These are phyloP conservation scores for Tuber magnatum DNA, from an alignment of 495 filamentous ascomycete species.

Conservation along the genomic window DNA sequence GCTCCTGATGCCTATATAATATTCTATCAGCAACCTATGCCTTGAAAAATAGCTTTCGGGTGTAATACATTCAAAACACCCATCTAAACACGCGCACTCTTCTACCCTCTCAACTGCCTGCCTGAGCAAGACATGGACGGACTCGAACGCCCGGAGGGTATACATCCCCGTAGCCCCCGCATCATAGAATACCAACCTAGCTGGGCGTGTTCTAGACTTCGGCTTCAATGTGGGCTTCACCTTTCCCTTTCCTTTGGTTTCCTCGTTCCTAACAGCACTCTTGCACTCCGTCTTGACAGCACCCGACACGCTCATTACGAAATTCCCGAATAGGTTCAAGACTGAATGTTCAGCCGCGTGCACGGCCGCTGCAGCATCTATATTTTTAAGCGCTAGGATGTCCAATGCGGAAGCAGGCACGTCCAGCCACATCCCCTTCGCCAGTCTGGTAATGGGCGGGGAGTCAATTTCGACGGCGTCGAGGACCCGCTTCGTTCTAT, in stretches of 20 bases:
- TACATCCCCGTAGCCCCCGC: slow-evolving; percentile 65
- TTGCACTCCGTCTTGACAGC: slow-evolving; percentile 93
- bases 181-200: slow-evolving; percentile 88
- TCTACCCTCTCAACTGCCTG: slow-evolving; percentile 74
- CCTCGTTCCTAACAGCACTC: slow-evolving; percentile 59
- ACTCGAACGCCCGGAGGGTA: slow-evolving; percentile 78
- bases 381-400: slow-evolving; percentile 60
- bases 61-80: slow-evolving; percentile 68
- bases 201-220: slow-evolving; percentile 72
- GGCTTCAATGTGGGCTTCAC: slow-evolving; percentile 45
- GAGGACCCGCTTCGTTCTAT: slow-evolving; percentile 71
- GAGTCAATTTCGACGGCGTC: slow-evolving; percentile 91
- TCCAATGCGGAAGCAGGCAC: slow-evolving; percentile 71
- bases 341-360: slow-evolving; percentile 92
- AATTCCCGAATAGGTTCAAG: slow-evolving; percentile 76
- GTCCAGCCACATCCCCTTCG: slow-evolving; percentile 95
- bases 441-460: slow-evolving; percentile 73
- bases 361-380: slow-evolving; percentile 84
- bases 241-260: slow-evolving; percentile 54
- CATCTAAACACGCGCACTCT: slow-evolving; percentile 60
- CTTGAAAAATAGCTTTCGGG: background rate
- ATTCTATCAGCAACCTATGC: slow-evolving; percentile 10
- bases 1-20: slow-evolving; percentile 54
- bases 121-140: slow-evolving; percentile 67
- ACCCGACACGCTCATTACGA: slow-evolving; percentile 73